Evolutionary conservation across 2,329 filamentous ascomycete species (phyloP), one percentile per base, ranked within the genome.

Genomic region (Pseudophaeomoniella oleicola): DNA sequence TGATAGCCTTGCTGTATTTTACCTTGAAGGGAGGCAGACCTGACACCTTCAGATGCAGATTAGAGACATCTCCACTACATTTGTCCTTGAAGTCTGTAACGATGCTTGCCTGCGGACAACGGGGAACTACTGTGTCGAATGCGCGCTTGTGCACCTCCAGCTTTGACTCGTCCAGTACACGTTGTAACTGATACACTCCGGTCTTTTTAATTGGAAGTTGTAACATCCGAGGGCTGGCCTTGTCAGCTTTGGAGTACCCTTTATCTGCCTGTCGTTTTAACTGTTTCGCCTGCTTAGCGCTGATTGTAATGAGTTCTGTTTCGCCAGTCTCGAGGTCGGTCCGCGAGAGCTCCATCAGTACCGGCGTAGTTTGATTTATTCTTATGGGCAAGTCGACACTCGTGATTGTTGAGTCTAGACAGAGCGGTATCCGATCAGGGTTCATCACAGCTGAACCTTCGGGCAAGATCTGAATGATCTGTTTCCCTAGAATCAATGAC

Each of bases 381-480:
- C 78, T 81, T 32, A 98, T 82, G 2, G 88, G 90, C 18, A 98
- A 63, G 36, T 71, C 66, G 29, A 78, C 71, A 5, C 70, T 63
- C 18, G 69, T 67, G 40, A 69, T 74, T 15, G 71, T 64, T 31
- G 67, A 64, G 39, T 79, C 78, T 34, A 98, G 62, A 57, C 90
- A 98, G 57, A 90, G 90, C 0, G 86, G 72, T n/a, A 69, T 63
- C 39, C 74, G 71, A 33, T 86, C 72, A 1, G 86, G 85, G 51
- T 98, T 98, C 43, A 98, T 66, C 34, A 86, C 69, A 11, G 87
- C 90, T 34, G 87, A 90, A 65, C 92, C 92, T 66, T 98, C 90
- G 2, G 90, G 90, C 38, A 98, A 66, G 51, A 98, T 94, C 54
- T 98, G 90, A 58, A 98, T 88, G 48, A 94, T 93, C 62, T 96